Conservation (phyloP, 1,284 basidiomycete genomes). For the Quambalaria eucalypti region DNA sequence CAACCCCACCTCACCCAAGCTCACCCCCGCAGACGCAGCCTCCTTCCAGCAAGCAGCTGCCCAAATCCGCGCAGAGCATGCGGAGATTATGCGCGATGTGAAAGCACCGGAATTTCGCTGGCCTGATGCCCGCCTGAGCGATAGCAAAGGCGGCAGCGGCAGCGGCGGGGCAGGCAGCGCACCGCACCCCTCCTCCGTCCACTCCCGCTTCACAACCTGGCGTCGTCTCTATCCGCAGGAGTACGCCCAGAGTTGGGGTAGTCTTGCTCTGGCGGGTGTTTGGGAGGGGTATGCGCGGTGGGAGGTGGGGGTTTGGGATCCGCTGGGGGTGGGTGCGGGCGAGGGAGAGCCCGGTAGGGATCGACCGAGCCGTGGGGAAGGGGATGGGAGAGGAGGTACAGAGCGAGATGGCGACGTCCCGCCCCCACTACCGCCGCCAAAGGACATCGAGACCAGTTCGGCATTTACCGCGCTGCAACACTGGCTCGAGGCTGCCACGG, state of each 20-base stretch:
- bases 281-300: conserved; percentile 39
- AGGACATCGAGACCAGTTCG: conserved; percentile 5
- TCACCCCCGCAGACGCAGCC: conserved; percentile 12
- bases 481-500: background rate
- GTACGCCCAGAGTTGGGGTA: conserved; percentile 38
- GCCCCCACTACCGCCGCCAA: background rate
- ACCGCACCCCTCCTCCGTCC: conserved; percentile 23
- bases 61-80: conserved; percentile 5
- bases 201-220: conserved; percentile 30
- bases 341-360: no score
- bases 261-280: conserved; percentile 30
- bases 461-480: conserved; percentile 9
- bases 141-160: no score
- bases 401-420: no score
- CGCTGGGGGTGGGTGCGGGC: conserved; percentile 1
- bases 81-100: conserved; percentile 20
- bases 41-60: conserved; percentile 14
- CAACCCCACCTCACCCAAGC: background rate
- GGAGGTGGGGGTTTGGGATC: conserved; percentile 26
- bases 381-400: no score
- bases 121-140: conserved; percentile 10
- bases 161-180: conserved; percentile 1
- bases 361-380: no score
- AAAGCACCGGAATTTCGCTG: conserved; percentile 33
- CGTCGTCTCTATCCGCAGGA: conserved; percentile 25